Base-by-base conservation (phyloP, 1,139 yeast species). In the Hyphopichia khmerensis region DNA sequence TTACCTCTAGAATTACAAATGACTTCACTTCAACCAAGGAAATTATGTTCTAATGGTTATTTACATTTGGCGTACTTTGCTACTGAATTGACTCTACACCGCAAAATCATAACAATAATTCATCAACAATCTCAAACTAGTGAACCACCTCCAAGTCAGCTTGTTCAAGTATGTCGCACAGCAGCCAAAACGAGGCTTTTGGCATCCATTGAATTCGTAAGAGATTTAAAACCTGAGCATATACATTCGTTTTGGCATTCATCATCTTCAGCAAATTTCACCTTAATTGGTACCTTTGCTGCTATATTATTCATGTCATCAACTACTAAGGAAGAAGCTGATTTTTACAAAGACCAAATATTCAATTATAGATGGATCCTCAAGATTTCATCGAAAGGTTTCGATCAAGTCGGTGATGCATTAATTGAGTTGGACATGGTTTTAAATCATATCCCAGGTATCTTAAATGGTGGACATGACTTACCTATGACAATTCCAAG, bases 241-340 rank as follows among this genome's bases (percentile, higher is more conserved):
- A 77, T 87, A 40, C 90, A 83, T 56, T 80, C 95, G 9, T 89
- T 88, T 62, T 90, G 96, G 96, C 93, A 87, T 61, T 79, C 90
- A 2, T 82, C 90, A 4, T 78, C 96, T 0, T 75, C 91, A 0
- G 77, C 87, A 10, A 87, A 86, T 56, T 80, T 90, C 49, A 83
- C 95, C 3, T 65, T 87, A 37, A 87, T 89, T 42, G 96, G 96
- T 2, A 80, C 93, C 0, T 90, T 90, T 72, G 95, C 96, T 0
- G 84, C 95, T 0, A 68, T 90, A 9, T 65, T 90, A 43, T 87
- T 75, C 54, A 80, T 82, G 27, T 82, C 91, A 0, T 68, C 90
- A 1, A 65, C 73, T 10, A 61, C 76, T 3, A 62, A 74, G 17
- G 88, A 81, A 43, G 96, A 88, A 54, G 75, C 85, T 0, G 71